Evolutionary conservation across 2,329 filamentous ascomycete genomes (phyloP).

Genomic region (Aureobasidium namibiae): DNA sequence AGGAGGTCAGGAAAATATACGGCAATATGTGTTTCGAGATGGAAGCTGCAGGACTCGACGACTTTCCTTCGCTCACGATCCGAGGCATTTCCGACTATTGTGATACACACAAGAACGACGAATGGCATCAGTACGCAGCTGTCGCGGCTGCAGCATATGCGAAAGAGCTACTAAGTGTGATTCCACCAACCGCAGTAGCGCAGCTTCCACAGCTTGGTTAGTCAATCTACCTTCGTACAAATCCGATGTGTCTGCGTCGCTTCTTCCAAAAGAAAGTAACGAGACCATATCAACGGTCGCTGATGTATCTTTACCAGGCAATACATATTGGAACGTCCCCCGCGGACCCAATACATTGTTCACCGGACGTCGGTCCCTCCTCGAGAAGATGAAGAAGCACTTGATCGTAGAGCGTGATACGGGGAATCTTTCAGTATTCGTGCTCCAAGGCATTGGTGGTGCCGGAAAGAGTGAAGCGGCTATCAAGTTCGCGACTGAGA

Average conservation of each 20-base stretch:
- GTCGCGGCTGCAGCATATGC: constrained; percentile 21
- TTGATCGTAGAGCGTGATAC: background rate
- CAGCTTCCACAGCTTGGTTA: background rate
- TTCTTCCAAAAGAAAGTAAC: no score
- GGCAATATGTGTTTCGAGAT: constrained; percentile 15
- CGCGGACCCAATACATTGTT: background rate
- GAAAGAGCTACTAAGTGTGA: constrained; percentile 5
- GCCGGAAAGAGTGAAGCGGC: constrained; percentile 29
- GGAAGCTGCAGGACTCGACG: constrained; percentile 15
- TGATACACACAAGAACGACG: constrained; percentile 24
- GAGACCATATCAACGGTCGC: no score
- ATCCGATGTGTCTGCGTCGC: no score
- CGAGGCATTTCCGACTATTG: constrained; percentile 18
- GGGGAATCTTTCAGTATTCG: constrained; percentile 13
- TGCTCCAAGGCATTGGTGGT: constrained; percentile 25
- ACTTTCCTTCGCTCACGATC: constrained; percentile 18
- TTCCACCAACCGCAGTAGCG: background rate
- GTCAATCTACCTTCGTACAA: background rate
- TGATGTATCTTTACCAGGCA: background rate
- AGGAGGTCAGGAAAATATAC: background rate
- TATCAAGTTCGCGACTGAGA: constrained; percentile 20
- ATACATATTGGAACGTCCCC: background rate
- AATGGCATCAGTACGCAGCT: constrained; percentile 25
- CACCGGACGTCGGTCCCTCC: background rate
- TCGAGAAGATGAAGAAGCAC: background rate